These are phyloP conservation scores for Rhododendron ferrugineum DNA, from an alignment of 148 eudicot genomes.

Conservation along the genomic window DNA sequence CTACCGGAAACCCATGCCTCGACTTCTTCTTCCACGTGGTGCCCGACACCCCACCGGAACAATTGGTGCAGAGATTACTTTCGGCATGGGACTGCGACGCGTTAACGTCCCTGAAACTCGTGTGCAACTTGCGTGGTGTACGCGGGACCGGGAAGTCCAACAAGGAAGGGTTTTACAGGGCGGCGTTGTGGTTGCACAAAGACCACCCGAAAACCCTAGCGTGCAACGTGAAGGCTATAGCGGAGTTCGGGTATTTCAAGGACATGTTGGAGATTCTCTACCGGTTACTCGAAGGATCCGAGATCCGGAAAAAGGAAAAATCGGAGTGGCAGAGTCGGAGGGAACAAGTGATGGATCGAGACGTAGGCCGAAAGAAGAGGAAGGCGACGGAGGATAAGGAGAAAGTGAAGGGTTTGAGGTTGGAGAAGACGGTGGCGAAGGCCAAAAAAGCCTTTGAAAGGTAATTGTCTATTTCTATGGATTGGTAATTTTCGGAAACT, in stretches of 20 bases:
- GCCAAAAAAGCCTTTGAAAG: slow-evolving; percentile 14
- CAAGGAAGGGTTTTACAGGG: slow-evolving; percentile 12
- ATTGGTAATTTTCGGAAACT: no score
- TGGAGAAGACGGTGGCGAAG: slow-evolving; percentile 14
- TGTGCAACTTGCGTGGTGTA: background rate
- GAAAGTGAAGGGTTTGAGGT: slow-evolving; percentile 20
- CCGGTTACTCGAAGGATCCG: slow-evolving; percentile 15
- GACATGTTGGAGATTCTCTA: slow-evolving; percentile 16
- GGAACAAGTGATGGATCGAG: background rate
- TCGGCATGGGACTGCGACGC: background rate
- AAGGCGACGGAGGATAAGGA: background rate
- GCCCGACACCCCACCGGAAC: background rate
- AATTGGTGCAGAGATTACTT: background rate
- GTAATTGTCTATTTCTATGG: background rate
- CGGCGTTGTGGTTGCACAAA: slow-evolving; percentile 18
- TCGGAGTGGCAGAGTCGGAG: background rate
- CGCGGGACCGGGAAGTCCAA: slow-evolving; percentile 20
- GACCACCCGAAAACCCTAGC: slow-evolving; percentile 24
- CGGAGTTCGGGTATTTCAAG: slow-evolving; percentile 18
- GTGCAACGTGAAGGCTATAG: background rate
- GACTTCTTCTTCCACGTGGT: background rate
- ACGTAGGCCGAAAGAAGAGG: background rate
- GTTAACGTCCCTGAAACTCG: background rate
- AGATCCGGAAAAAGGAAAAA: background rate
- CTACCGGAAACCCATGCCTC: background rate